Percentiles rank a stretch among this genome's conserved stretches.
Conservation (phyloP, 768 basidiomycete species). For the Lentinus brumalis region DNA sequence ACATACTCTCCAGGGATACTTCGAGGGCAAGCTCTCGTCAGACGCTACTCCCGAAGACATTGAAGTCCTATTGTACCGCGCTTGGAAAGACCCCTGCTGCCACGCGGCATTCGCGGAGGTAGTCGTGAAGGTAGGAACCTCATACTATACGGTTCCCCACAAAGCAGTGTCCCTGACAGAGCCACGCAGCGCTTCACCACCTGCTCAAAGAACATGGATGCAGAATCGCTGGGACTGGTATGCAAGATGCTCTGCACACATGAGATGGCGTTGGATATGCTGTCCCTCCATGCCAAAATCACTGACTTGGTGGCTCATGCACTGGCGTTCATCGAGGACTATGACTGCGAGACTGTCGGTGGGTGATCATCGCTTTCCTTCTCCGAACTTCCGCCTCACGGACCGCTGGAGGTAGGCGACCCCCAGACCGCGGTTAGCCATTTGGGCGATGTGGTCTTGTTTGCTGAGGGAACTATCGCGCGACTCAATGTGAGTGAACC, state of each 20-base stretch:
- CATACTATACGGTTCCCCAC: background rate
- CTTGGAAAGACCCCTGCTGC: conserved; percentile 57
- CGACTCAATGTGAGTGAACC: conserved; percentile 57
- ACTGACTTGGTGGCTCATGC: conserved; percentile 65
- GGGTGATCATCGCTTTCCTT: conserved; percentile 29
- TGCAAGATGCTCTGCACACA: conserved; percentile 65
- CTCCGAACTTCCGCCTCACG: background rate
- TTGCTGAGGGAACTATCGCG: conserved; percentile 64
- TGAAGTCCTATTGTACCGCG: conserved; percentile 35
- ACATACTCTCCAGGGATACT: conserved; percentile 44
- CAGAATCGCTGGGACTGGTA: conserved; percentile 70
- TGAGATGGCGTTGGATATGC: conserved; percentile 62
- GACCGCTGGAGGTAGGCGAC: conserved; percentile 53
- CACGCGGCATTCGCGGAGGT: conserved; percentile 61
- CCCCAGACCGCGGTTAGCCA: conserved; percentile 82
- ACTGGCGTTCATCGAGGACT: conserved; percentile 64
- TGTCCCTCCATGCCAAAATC: conserved; percentile 69
- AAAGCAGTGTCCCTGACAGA: background rate
- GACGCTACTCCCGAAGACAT: conserved; percentile 49
- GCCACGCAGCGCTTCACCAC: conserved; percentile 57
- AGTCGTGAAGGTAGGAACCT: conserved; percentile 53
- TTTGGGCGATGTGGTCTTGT: conserved; percentile 77
- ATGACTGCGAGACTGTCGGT: conserved; percentile 84
- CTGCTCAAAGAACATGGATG: conserved; percentile 54
- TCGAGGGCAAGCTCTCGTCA: conserved; percentile 58